Evolutionary conservation across 306 rosid genomes (phyloP).

Genomic region (Casuarina equisetifolia): DNA sequence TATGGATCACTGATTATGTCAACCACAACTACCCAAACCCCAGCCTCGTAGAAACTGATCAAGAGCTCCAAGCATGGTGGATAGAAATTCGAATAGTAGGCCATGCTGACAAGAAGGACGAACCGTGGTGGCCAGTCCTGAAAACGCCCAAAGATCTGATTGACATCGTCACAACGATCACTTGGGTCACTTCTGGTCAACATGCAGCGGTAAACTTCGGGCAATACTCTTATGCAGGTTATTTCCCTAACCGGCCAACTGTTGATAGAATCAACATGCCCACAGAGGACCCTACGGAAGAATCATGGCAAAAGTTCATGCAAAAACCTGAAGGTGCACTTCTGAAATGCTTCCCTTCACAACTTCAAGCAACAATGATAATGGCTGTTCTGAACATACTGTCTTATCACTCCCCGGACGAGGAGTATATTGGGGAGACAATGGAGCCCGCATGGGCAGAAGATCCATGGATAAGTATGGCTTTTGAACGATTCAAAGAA

Average conservation of each 20-base stretch:
- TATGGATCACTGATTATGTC: conserved; percentile 72
- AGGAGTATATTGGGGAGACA: conserved; percentile 68
- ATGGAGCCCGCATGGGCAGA: conserved; percentile 66
- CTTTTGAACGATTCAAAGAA: conserved; percentile 56
- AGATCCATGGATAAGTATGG: conserved; percentile 51
- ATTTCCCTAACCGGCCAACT: conserved; percentile 72
- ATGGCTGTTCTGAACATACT: conserved; percentile 68
- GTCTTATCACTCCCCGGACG: conserved; percentile 81
- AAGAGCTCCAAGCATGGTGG: conserved; percentile 93
- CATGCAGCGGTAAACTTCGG: conserved; percentile 87
- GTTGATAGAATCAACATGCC: conserved; percentile 66
- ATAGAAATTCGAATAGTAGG: conserved; percentile 63
- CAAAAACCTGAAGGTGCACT: conserved; percentile 54
- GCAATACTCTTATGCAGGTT: conserved; percentile 61
- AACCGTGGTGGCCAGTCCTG: conserved; percentile 78
- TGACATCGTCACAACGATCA: conserved; percentile 45
- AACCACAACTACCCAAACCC: conserved; percentile 49
- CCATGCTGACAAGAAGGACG: conserved; percentile 73
- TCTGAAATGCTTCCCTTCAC: conserved; percentile 64
- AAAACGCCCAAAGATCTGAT: conserved; percentile 57
- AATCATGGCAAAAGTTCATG: conserved; percentile 41
- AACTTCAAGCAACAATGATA: conserved; percentile 58
- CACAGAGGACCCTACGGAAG: conserved; percentile 47
- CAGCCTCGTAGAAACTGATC: conserved; percentile 38
- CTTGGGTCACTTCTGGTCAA: conserved; percentile 74